These are phyloP conservation scores for Suhomyces ambrosiae DNA, from an alignment of 1,139 yeast genomes.

Conservation along the genomic window DNA sequence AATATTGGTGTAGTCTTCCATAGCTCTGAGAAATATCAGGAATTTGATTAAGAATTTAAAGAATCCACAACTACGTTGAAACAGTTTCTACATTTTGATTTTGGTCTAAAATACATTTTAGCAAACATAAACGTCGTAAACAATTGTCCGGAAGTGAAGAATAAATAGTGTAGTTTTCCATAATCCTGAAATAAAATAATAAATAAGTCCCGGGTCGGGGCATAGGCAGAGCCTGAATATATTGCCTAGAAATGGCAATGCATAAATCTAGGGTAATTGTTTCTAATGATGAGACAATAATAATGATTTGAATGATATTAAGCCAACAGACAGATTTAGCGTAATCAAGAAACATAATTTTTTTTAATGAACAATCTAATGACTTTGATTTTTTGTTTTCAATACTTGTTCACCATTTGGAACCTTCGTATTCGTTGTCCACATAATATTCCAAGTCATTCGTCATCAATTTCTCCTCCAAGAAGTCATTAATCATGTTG, in stretches of 20 bases:
- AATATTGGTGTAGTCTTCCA: too few species aligned
- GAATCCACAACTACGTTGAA: too few species aligned
- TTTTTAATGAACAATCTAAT: too few species aligned
- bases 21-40: too few species aligned
- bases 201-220: constrained; percentile 2
- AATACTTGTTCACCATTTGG: constrained; percentile 6
- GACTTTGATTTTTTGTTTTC: background rate
- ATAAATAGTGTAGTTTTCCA: constrained; percentile 5
- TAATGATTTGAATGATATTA: too few species aligned
- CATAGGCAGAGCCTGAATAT: background rate
- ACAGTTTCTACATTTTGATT: too few species aligned
- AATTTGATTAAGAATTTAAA: too few species aligned
- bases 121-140: constrained; percentile 13
- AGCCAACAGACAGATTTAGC: too few species aligned
- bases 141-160: constrained; percentile 10
- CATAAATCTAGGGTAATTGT: constrained; percentile 3
- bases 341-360: too few species aligned
- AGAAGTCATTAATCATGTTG: constrained; percentile 43
- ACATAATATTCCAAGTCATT: constrained; percentile 16
- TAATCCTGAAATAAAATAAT: constrained; percentile 7
- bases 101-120: too few species aligned
- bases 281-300: too few species aligned
- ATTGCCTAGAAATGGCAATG: background rate
- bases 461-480: constrained; percentile 38
- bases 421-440: constrained; percentile 10